A percentile compares a stretch with the other conserved stretches of the same genome.
Conservation (phyloP, 2,329 filamentous ascomycete species). For the Alternaria infectoria region DNA sequence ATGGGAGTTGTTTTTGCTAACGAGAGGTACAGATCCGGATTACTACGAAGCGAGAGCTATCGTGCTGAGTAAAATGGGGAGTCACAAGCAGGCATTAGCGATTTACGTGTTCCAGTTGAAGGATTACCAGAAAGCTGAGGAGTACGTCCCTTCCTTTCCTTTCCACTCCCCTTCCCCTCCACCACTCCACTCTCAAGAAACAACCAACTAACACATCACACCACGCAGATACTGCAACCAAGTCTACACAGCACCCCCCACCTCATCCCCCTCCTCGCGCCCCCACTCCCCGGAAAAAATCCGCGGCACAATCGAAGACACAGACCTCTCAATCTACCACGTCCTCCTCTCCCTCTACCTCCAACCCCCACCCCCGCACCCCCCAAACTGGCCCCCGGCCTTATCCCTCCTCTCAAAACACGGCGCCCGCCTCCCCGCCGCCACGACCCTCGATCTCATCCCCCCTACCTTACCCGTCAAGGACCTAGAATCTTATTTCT, state of each 20-base stretch:
- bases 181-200: neutral
- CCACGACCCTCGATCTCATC: slow-evolving; percentile 84
- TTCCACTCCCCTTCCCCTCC: no score
- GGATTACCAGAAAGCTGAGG: slow-evolving; percentile 88
- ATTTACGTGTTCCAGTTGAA: slow-evolving; percentile 96
- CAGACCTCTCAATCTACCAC: slow-evolving; percentile 83
- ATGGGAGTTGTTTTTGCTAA: no score
- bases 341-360: slow-evolving; percentile 89
- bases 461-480: slow-evolving; percentile 78
- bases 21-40: slow-evolving; percentile 65
- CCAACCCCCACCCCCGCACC: slow-evolving; percentile 74
- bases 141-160: slow-evolving; percentile 58
- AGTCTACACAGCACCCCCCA: slow-evolving; percentile 65
- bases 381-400: slow-evolving; percentile 77
- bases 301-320: slow-evolving; percentile 57
- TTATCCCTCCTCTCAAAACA: slow-evolving; percentile 89
- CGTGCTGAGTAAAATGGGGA: slow-evolving; percentile 91
- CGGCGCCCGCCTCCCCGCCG: slow-evolving; percentile 86
- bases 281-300: slow-evolving; percentile 38
- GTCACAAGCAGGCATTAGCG: slow-evolving; percentile 93
- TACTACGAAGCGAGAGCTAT: slow-evolving; percentile 93
- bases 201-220: neutral
- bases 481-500: slow-evolving; percentile 88
- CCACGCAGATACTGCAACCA: slow-evolving; percentile 74
- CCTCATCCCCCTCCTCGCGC: slow-evolving; percentile 3